These are phyloP conservation scores for Yarrowia deformans DNA, from an alignment of 805 yeast species.

Conservation along the genomic window DNA sequence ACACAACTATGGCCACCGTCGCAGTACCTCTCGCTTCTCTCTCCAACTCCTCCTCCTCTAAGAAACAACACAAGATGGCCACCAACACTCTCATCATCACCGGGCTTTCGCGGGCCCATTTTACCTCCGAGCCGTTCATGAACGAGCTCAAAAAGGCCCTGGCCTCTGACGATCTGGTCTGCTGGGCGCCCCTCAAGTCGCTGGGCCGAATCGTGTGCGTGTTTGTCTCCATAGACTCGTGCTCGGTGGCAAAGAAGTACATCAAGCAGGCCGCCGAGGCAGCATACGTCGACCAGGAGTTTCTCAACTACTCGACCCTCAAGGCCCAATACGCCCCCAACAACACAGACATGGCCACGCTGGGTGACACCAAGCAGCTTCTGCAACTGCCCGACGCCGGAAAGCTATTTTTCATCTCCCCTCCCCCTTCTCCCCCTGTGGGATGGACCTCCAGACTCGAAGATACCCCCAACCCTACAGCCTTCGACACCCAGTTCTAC, in stretches of 20 bases:
- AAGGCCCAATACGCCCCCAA: constrained; percentile 35
- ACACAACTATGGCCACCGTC: constrained; percentile 23
- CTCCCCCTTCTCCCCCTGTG: constrained; percentile 47
- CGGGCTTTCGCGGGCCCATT: constrained; percentile 39
- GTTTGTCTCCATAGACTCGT: constrained; percentile 41
- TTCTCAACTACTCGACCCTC: constrained; percentile 36
- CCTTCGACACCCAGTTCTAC: constrained; percentile 41
- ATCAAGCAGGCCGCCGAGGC: constrained; percentile 39
- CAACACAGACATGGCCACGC: constrained; percentile 32
- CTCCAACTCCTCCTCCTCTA: not conserved
- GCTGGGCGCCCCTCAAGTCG: constrained; percentile 46
- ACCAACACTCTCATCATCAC: constrained; percentile 41
- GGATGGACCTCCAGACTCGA: constrained; percentile 46
- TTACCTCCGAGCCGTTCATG: constrained; percentile 30
- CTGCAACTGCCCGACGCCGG: constrained; percentile 47
- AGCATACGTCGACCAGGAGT: constrained; percentile 21
- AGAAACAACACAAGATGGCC: constrained; percentile 31
- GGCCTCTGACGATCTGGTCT: constrained; percentile 30
- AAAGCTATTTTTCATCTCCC: constrained; percentile 46
- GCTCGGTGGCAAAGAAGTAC: constrained; percentile 32
- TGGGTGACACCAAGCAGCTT: constrained; percentile 11
- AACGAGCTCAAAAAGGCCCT: constrained; percentile 13
- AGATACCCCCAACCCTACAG: constrained; percentile 44
- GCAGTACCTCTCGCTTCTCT: constrained; percentile 22
- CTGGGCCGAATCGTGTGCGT: constrained; percentile 45